phyloP scores from a whole-genome alignment of 805 yeast genomes.

The Candida sphagnicola region DNA sequence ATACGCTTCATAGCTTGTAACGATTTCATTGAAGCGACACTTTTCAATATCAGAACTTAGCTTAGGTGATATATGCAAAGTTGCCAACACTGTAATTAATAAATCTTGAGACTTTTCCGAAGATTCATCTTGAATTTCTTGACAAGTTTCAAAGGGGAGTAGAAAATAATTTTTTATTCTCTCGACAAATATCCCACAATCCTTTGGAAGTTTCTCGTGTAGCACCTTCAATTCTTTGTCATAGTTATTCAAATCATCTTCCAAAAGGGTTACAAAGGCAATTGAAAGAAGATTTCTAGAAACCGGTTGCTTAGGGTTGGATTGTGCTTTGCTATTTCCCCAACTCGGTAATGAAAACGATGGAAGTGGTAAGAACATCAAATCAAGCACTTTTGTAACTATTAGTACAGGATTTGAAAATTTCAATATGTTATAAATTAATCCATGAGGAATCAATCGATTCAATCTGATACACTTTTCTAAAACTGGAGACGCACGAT shows the following conservation, averaged over 20 bases:
- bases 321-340: conserved; percentile 10
- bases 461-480: conserved; percentile 70
- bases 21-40: conserved; percentile 8
- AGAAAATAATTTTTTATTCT: conserved; percentile 24
- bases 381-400: conserved; percentile 72
- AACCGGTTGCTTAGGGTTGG: conserved; percentile 10
- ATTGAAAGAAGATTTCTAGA: conserved; percentile 55
- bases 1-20: conserved; percentile 18
- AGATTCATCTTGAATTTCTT: conserved; percentile 25
- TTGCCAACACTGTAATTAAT: conserved; percentile 19
- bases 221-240: conserved; percentile 50
- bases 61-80: conserved; percentile 18
- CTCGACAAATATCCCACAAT: conserved; percentile 18
- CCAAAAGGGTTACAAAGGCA: conserved; percentile 65
- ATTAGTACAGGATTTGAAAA: conserved; percentile 86
- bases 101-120: conserved; percentile 16
- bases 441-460: conserved; percentile 70
- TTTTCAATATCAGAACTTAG: conserved; percentile 8
- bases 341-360: conserved; percentile 18
- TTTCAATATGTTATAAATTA: conserved; percentile 72
- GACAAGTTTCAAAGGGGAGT: conserved; percentile 7
- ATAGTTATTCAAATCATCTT: conserved; percentile 69
- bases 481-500: conserved; percentile 72
- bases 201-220: conserved; percentile 28
- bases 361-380: conserved; percentile 58